A percentile compares a stretch with the other conserved stretches of the same genome.
Conservation (phyloP, 2,329 filamentous ascomycete genomes). For the Calonectria henricotiae region DNA sequence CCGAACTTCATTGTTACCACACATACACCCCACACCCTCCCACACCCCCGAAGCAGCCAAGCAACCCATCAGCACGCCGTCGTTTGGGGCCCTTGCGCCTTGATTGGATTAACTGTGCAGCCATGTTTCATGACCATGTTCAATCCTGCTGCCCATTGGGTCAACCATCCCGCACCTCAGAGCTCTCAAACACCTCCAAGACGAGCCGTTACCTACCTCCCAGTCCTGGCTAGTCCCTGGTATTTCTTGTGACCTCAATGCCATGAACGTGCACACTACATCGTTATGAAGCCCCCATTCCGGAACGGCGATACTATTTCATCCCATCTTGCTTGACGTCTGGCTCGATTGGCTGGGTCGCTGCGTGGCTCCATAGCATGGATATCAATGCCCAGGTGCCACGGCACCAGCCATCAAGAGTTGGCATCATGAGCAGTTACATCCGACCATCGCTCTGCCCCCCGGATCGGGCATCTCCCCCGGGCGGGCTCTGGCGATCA, state of each 20-base stretch:
- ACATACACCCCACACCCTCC: conserved; percentile 3
- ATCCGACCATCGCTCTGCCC: conserved; percentile 21
- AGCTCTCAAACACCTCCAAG: conserved; percentile 40
- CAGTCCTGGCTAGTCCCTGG: conserved; percentile 31
- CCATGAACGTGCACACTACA: conserved; percentile 5
- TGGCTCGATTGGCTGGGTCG: conserved; percentile 2
- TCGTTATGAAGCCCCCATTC: background rate
- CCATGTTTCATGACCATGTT: conserved; percentile 39
- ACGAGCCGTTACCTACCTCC: conserved; percentile 26
- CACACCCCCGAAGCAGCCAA: conserved; percentile 24
- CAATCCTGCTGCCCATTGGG: conserved; percentile 31
- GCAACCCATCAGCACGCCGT: conserved; percentile 44
- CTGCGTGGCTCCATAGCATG: conserved; percentile 10
- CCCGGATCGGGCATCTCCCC: conserved; percentile 29
- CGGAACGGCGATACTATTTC: conserved; percentile 21
- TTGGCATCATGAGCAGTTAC: conserved; percentile 23
- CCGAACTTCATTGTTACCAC: conserved; percentile 24
- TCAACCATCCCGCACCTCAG: conserved; percentile 15
- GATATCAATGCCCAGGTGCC: conserved; percentile 13
- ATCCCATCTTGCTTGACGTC: conserved; percentile 29
- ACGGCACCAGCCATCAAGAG: conserved; percentile 18
- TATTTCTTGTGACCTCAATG: conserved; percentile 29
- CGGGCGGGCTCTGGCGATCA: conserved; percentile 17
- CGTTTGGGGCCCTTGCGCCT: conserved; percentile 37
- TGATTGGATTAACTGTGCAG: conserved; percentile 37